These are phyloP conservation scores for Tricholoma hemisulphureum DNA, from an alignment of 768 basidiomycete species.

Conservation along the genomic window DNA sequence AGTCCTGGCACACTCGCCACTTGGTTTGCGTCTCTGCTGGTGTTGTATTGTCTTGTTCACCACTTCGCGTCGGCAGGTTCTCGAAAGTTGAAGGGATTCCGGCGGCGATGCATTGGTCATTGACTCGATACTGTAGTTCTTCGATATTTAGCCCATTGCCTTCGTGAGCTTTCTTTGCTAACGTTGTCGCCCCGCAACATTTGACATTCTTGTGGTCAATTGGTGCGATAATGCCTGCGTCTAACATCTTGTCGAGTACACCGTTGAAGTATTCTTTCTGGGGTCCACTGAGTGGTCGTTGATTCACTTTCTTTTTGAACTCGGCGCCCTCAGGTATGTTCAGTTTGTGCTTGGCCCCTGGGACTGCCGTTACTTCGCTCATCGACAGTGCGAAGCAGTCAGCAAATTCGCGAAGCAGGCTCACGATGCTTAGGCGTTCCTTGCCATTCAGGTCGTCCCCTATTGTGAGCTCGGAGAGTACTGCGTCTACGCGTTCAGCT, in stretches of 20 bases:
- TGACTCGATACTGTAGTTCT: no score
- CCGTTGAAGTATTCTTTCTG: no score
- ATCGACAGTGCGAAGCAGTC: no score
- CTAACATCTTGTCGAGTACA: no score
- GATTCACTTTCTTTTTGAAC: slow-evolving; percentile 29
- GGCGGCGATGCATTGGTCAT: no score
- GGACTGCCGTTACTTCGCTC: slow-evolving; percentile 9
- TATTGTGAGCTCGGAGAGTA: slow-evolving; percentile 19
- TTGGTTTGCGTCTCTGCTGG: no score
- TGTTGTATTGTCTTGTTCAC: slow-evolving; percentile 9
- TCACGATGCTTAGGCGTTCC: no score
- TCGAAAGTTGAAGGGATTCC: slow-evolving; percentile 16
- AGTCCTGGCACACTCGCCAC: no score
- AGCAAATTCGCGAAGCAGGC: no score
- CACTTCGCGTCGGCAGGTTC: slow-evolving; percentile 19
- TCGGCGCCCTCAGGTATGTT: slow-evolving; percentile 26
- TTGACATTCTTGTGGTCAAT: slow-evolving; percentile 17
- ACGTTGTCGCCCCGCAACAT: slow-evolving; percentile 24
- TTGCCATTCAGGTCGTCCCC: no score
- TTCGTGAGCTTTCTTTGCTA: slow-evolving; percentile 38
- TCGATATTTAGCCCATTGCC: slow-evolving; percentile 25
- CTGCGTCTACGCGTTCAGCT: slow-evolving; percentile 16
- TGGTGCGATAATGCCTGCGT: no score
- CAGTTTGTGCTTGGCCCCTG: slow-evolving; percentile 26
- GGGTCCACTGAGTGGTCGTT: slow-evolving; percentile 24